Evolutionary conservation across 176 grass and related monocot species (phyloP), one percentile per base, ranked within the genome.

Genomic region (Bolboschoenus planiculmis): DNA sequence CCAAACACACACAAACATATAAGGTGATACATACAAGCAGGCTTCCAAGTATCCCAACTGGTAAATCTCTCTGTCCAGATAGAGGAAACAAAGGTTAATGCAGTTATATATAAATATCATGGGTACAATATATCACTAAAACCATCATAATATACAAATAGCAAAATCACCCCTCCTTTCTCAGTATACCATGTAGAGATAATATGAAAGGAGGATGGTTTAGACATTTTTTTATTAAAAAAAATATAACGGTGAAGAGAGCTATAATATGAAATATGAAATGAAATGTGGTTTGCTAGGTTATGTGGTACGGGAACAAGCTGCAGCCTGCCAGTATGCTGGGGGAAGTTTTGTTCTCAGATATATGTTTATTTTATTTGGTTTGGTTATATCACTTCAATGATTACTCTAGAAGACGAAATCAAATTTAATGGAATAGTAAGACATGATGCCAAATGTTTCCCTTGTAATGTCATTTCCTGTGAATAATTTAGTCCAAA

Each of bases 1-100:
- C 96, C 86, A 99, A 87, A 47, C 96, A 99, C 14, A 99, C 96
- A 87, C 86, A 88, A 91, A 99, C 83, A 78, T 99, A 99, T 54
- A 99, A 85, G 70, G 85, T 66, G 21, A 89, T 81, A 83, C 96
- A 99, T 67, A 56, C 92, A 36, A 95, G 50, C 84, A 95, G 89
- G 89, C 96, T 99, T 40, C 86, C 96, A 63, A 99, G 86, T 77
- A 99, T 99, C 60, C 89, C 91, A 48, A 99, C 87, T 18, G 96
- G 92, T 71, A 99, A 90, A 57, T 99, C 92, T 70, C 91, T 93
- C 92, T 95, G 87, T 31, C 66, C 5, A 86, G 61, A 63, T 21
- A 83, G 43, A 79, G 66, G 14, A 86, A 84, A 68, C 16, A 86
- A 48, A 84, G 81, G 24, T 75, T 85, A 85, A 18, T 71, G 44